These are phyloP conservation scores for Nannizziopsis barbatae DNA, from an alignment of 2,329 filamentous ascomycete species.

Conservation along the genomic window DNA sequence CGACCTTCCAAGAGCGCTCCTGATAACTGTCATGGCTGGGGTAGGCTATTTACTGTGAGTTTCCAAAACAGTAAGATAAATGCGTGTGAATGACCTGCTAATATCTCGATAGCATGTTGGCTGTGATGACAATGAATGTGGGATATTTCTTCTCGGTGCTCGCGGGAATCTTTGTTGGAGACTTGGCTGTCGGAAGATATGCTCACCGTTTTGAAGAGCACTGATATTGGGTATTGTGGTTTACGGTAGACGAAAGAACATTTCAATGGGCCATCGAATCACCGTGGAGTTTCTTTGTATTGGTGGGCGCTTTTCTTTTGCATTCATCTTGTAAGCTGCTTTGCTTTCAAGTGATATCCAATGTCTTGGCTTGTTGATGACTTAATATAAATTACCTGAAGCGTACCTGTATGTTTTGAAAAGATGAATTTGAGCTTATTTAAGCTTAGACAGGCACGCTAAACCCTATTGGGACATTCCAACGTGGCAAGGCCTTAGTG, in stretches of 20 bases:
- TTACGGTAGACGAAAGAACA: neutral
- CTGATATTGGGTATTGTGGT: slow-evolving; percentile 18
- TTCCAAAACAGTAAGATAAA: neutral
- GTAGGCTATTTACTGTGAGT: slow-evolving; percentile 79
- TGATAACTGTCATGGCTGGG: slow-evolving; percentile 62
- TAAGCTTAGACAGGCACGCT: slow-evolving; percentile 2
- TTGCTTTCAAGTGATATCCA: neutral
- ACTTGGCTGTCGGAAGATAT: slow-evolving; percentile 66
- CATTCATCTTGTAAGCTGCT: neutral
- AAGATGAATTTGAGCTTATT: neutral
- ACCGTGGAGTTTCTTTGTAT: neutral
- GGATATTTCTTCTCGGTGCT: slow-evolving; percentile 77
- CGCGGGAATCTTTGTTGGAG: slow-evolving; percentile 71
- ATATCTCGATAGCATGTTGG: slow-evolving; percentile 59
- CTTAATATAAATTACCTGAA: slow-evolving; percentile 2
- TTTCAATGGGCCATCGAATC: neutral
- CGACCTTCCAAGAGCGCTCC: slow-evolving; percentile 59
- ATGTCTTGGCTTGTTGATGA: neutral
- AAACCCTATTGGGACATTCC: neutral
- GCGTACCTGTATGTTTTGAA: neutral
- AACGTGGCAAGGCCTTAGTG: neutral
- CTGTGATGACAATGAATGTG: slow-evolving; percentile 80
- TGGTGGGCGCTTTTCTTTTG: neutral
- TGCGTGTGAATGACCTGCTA: slow-evolving; percentile 12
- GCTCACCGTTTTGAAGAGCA: slow-evolving; percentile 40